Evolutionary conservation across 305 asterid genomes (phyloP), one percentile per base, ranked within the genome.

Genomic region (Fraxinus xanthoxyloides): DNA sequence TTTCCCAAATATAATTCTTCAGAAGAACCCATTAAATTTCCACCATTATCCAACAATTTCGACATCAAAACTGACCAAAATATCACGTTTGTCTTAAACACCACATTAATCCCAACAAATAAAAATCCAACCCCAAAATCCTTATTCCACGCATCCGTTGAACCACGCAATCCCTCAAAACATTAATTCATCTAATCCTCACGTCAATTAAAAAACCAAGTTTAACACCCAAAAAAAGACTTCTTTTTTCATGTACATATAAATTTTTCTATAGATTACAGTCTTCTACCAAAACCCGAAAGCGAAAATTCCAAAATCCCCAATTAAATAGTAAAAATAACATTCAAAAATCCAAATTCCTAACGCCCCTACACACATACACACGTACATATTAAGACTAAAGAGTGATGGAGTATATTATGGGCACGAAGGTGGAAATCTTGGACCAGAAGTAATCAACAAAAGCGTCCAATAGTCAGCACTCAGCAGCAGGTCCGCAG

Each of bases 381-480:
- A n/a, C 72, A 61, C 31, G 31, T 24, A 24, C 31, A 17, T n/a
- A 31, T 72, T 46, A 76, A 3, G 34, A 2, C 38, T 51, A 46
- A n/a, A 12, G 38, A 40, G 56, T 54, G 30, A 79, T 72, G 24
- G 77, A 17, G 79, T 92, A 96, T 98, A 96, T 92, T 76, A 89
- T 82, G 1, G 95, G 94, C 31, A 96, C 97, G 12, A 95, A 92
- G 46, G 96, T 90, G 48, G 97, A 95, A 87, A 95, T 95, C 94
- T 95, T 98, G n/a, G 97, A 98, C 99, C 99, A 96, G 87, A 92
- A 96, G 89, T 81, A 89, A 88, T 96, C 97, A 19, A 94, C 99
- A 54, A 90, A 91, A 13, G 93, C 83, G 78, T 96, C n/a, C n/a
- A n/a, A n/a, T n/a, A n/a, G n/a, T n/a, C n/a, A n/a, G n/a, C n/a